Evolutionary conservation across 1,139 yeast genomes (phyloP).

Genomic region (Spencermartinsiella ligniputridi): DNA sequence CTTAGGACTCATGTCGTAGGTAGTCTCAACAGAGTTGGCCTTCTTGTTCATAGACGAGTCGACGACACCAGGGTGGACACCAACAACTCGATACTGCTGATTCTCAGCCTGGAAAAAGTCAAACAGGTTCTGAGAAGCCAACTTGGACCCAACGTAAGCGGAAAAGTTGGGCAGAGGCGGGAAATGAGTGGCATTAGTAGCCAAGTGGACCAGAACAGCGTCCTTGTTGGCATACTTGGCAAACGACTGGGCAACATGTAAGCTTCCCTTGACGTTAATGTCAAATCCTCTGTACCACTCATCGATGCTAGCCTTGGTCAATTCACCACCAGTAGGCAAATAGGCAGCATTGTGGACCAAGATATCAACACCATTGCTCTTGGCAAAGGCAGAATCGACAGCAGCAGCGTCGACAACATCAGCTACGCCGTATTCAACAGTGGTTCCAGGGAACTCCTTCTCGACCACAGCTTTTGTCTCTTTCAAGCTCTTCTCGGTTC

Average conservation of each 20-base stretch:
- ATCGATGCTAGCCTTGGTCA: neutral
- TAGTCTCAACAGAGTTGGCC: neutral
- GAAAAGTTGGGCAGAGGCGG: neutral
- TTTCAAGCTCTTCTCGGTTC: slow-evolving; percentile 3
- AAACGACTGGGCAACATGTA: slow-evolving; percentile 2
- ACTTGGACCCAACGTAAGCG: neutral
- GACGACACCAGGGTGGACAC: slow-evolving; percentile 5
- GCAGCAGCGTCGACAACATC: neutral
- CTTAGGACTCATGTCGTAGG: neutral
- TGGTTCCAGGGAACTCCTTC: neutral
- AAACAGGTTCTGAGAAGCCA: neutral
- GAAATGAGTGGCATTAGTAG: slow-evolving; percentile 1
- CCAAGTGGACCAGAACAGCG: neutral
- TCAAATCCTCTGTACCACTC: slow-evolving; percentile 2
- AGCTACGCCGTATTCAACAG: neutral
- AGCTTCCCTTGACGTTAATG: slow-evolving; percentile 2
- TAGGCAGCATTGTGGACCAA: slow-evolving; percentile 3
- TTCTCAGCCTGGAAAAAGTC: neutral
- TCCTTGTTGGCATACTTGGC: slow-evolving; percentile 5
- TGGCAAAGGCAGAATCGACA: neutral
- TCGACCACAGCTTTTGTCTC: neutral
- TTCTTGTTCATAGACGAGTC: slow-evolving; percentile 1
- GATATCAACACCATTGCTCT: neutral
- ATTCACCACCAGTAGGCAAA: neutral
- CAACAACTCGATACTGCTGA: neutral